Conservation (phyloP, 2,329 filamentous ascomycete species). For the Cadophora sp. region DNA sequence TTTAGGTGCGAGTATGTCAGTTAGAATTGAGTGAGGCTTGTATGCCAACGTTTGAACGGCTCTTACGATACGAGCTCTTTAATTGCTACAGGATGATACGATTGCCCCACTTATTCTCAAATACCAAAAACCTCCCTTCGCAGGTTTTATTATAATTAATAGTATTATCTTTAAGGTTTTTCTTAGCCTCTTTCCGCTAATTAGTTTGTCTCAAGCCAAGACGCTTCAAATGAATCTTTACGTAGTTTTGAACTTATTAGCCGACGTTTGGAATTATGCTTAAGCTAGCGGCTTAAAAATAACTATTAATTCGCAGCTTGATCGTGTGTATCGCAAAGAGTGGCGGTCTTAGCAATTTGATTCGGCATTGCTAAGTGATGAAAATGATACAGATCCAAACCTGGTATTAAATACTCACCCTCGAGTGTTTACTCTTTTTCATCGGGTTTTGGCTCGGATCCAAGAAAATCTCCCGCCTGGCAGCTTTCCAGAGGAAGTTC, state of each 20-base stretch:
- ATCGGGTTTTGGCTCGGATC: constrained; percentile 22
- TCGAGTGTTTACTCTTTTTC: constrained; percentile 30
- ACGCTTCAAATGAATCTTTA: constrained; percentile 21
- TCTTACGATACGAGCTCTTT: constrained; percentile 31
- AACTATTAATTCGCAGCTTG: constrained; percentile 18
- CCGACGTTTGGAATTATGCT: no score
- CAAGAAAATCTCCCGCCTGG: constrained; percentile 19
- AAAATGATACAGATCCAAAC: constrained; percentile 18
- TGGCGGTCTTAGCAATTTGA: constrained; percentile 31
- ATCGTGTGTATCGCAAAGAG: constrained; percentile 23
- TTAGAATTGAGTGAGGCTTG: no score
- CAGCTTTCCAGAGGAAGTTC: constrained; percentile 21
- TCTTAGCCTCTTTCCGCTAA: constrained; percentile 18
- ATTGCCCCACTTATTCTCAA: not conserved
- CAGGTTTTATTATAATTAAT: constrained; percentile 12
- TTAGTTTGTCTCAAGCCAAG: constrained; percentile 19
- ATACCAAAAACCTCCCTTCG: not conserved
- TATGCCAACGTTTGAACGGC: constrained; percentile 31
- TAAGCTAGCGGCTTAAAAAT: constrained; percentile 25
- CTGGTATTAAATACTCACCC: constrained; percentile 25
- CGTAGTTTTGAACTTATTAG: constrained; percentile 23
- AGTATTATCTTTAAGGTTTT: constrained; percentile 20
- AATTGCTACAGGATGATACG: constrained; percentile 4
- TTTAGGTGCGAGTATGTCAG: no score
- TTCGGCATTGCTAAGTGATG: constrained; percentile 12